Base-by-base conservation (phyloP, 2,329 filamentous ascomycete species). In the Arthrobotrys entomopaga region DNA sequence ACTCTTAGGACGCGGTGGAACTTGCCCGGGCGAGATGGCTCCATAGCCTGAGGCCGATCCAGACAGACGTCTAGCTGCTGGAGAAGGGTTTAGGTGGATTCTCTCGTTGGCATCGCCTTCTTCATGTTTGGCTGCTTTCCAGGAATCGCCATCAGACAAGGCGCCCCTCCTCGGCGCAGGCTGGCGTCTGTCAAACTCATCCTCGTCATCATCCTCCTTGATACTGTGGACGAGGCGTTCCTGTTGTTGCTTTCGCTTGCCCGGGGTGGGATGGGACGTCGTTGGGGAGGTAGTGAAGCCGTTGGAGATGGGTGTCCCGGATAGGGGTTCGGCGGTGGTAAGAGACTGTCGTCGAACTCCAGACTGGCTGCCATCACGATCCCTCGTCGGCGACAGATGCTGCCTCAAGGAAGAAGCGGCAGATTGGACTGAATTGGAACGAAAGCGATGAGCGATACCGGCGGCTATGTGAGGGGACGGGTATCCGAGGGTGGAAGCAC, bases 401-500 rank as follows among this genome's bases (percentile, higher is more conserved):
- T 67, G 61, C 16, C 63, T 49, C 20, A 74, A 40, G 11, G 70
- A 74, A 13, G 63, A 34, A 11, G 70, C 70, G n/a, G 64, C 49
- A 11, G 42, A 42, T 22, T 63, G 46, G 16, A 54, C 29, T 1
- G 70, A 74, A 7, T 57, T 63, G 19, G 70, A 48, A 29, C 63
- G 63, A 50, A 57, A 54, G 20, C 63, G 64, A 10, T 67, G 56
- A 20, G 70, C 40, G 29, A 74, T 64, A 34, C 63, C 70, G 34
- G 57, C 57, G 7, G 70, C 57, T 29, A 59, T 49, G 24, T 50
- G 22, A 19, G 70, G 70, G 2, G 70, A 74, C 5, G 57, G 63
- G n/a, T 63, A 22, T 11, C 61, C 59, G 58, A 74, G 57, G 19
- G 70, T 63, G 7, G 70, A 58, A 48, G 58, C 87, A 86, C 70